phyloP scores from a whole-genome alignment of 2,329 filamentous ascomycete genomes.

The Fusarium tuaranense region DNA sequence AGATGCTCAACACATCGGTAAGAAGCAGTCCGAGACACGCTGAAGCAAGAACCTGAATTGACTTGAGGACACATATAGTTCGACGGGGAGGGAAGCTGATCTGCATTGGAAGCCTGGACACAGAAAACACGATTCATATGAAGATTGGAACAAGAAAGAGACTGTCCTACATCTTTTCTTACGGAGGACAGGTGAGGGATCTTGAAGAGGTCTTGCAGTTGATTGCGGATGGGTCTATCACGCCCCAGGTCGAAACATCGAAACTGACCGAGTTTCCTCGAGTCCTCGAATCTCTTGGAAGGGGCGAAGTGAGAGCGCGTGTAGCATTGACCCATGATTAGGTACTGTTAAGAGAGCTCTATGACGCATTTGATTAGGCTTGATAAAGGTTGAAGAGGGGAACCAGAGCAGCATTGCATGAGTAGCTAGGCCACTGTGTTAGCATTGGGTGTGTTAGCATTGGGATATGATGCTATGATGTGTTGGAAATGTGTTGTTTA shows the following conservation, averaged over 20 bases:
- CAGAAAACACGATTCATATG: conserved; percentile 56
- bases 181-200: conserved; percentile 55
- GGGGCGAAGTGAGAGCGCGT: conserved; percentile 18
- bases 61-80: not conserved
- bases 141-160: conserved; percentile 57
- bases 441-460: too few relatives aligned
- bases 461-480: too few relatives aligned
- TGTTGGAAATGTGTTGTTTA: too few relatives aligned
- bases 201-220: conserved; percentile 48
- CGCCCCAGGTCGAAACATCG: conserved; percentile 21
- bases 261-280: conserved; percentile 27
- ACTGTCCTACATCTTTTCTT: conserved; percentile 56
- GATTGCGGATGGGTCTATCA: conserved; percentile 21
- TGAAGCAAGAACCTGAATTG: not conserved
- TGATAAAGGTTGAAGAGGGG: not conserved
- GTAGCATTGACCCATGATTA: conserved; percentile 21
- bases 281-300: conserved; percentile 9
- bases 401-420: not conserved
- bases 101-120: conserved; percentile 54
- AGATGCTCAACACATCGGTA: conserved; percentile 39
- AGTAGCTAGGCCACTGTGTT: not conserved
- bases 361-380: not conserved
- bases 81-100: conserved; percentile 49
- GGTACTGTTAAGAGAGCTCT: not conserved
- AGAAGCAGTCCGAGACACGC: not conserved